These are phyloP conservation scores for Leccinum pachyderme DNA, from an alignment of 1,284 basidiomycete genomes.

Conservation along the genomic window DNA sequence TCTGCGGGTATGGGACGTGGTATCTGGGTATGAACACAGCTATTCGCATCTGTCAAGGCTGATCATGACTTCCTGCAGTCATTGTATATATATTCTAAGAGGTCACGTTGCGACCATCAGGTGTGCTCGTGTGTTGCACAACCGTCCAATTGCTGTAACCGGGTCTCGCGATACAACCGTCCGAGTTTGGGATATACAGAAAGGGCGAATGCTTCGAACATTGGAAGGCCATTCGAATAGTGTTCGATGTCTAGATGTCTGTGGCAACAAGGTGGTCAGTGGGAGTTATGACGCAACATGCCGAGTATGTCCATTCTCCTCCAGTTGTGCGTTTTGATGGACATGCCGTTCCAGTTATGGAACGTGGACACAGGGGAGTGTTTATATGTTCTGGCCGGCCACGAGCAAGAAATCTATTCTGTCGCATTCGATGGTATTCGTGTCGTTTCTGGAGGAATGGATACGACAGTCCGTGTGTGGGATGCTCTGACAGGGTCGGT, in stretches of 20 bases:
- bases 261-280: constrained; percentile 78
- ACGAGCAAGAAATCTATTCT: constrained; percentile 90
- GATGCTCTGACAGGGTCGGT: constrained; percentile 73
- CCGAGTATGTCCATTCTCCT: constrained; percentile 50
- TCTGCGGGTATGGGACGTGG: constrained; percentile 89
- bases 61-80: constrained; percentile 39
- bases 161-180: constrained; percentile 87
- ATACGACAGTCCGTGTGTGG: constrained; percentile 92
- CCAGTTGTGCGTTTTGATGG: background rate
- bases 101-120: constrained; percentile 93
- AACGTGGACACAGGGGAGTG: constrained; percentile 84
- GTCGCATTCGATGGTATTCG: constrained; percentile 89
- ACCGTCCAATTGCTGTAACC: constrained; percentile 84
- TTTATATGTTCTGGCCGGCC: constrained; percentile 82
- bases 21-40: constrained; percentile 60
- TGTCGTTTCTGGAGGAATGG: constrained; percentile 86
- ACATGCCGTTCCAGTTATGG: constrained; percentile 60
- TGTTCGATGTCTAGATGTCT: constrained; percentile 88
- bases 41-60: constrained; percentile 1
- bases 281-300: constrained; percentile 90
- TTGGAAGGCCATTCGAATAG: constrained; percentile 81
- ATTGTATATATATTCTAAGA: constrained; percentile 75
- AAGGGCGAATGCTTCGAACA: constrained; percentile 66
- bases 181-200: constrained; percentile 92
- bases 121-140: constrained; percentile 86